Evolutionary conservation across 2,329 filamentous ascomycete genomes (phyloP).

Genomic region (Didymosphaeria variabile): DNA sequence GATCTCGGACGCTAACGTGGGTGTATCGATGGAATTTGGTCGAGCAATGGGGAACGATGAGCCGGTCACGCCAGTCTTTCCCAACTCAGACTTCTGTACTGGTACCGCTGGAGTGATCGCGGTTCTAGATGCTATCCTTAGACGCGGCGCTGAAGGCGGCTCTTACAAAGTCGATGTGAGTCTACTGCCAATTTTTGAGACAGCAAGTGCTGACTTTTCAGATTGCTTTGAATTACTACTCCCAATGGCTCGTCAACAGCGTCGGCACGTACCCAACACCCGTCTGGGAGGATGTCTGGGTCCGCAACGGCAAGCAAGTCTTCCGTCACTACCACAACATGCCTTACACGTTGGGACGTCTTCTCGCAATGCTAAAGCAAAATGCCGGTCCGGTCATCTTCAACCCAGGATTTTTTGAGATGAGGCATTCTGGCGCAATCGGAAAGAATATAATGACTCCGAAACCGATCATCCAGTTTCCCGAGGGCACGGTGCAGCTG

Average conservation of each 20-base stretch:
- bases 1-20: slow-evolving; percentile 58
- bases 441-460: slow-evolving; percentile 51
- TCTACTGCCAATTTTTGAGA: slow-evolving; percentile 1
- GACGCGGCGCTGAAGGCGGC: slow-evolving; percentile 51
- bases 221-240: slow-evolving; percentile 50
- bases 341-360: slow-evolving; percentile 52
- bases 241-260: slow-evolving; percentile 46
- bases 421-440: slow-evolving; percentile 49
- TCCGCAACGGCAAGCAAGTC: slow-evolving; percentile 55
- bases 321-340: slow-evolving; percentile 64
- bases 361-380: slow-evolving; percentile 52
- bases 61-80: slow-evolving; percentile 56
- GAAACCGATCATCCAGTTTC: slow-evolving; percentile 57
- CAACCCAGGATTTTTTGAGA: slow-evolving; percentile 60
- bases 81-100: slow-evolving; percentile 58
- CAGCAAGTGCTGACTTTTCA: slow-evolving; percentile 17
- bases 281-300: slow-evolving; percentile 61
- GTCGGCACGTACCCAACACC: slow-evolving; percentile 46
- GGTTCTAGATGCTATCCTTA: slow-evolving; percentile 55
- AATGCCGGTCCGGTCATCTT: slow-evolving; percentile 55
- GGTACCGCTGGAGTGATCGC: slow-evolving; percentile 53
- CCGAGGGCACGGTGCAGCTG: slow-evolving; percentile 41
- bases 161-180: slow-evolving; percentile 55
- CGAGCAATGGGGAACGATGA: slow-evolving; percentile 58
- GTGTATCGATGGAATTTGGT: slow-evolving; percentile 59